These are phyloP conservation scores for Kappamyces sp. DNA, from an alignment of 192 early-diverging fungal genomes.

Conservation along the genomic window DNA sequence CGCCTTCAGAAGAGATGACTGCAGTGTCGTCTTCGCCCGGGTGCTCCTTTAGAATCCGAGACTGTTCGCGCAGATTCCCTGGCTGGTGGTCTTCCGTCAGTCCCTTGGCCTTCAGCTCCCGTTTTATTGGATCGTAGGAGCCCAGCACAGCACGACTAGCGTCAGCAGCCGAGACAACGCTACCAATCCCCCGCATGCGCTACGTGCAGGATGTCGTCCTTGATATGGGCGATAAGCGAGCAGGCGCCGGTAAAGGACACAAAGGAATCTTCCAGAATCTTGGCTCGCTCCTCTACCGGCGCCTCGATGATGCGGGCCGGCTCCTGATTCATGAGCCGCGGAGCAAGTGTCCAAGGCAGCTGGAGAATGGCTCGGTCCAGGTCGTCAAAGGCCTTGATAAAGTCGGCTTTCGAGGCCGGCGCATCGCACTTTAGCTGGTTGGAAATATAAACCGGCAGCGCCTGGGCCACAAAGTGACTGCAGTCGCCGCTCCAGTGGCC, in stretches of 20 bases:
- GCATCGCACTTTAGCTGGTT: constrained; percentile 5
- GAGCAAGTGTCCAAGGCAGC: constrained; percentile 15
- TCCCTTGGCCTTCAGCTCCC: constrained; percentile 15
- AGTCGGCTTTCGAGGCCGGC: background rate
- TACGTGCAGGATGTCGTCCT: constrained; percentile 23
- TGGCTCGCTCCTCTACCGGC: background rate
- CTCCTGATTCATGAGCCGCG: constrained; percentile 8
- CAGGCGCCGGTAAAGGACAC: constrained; percentile 21
- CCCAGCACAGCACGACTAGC: constrained; percentile 25
- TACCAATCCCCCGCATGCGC: constrained; percentile 24
- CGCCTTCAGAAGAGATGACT: constrained; percentile 45
- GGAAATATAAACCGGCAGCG: constrained; percentile 19
- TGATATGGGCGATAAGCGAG: constrained; percentile 17
- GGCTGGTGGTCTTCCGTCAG: constrained; percentile 63
- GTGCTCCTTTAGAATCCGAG: constrained; percentile 58
- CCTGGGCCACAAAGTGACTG: constrained; percentile 6
- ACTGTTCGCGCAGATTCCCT: constrained; percentile 42
- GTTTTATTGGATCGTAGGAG: background rate
- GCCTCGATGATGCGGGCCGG: constrained; percentile 12
- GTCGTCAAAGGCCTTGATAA: constrained; percentile 17
- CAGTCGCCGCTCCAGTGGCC: constrained; percentile 23
- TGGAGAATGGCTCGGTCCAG: constrained; percentile 17
- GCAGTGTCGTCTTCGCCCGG: constrained; percentile 63
- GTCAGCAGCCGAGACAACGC: constrained; percentile 1
- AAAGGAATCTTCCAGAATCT: constrained; percentile 5